phyloP scores from a whole-genome alignment of 352 stramenopile genomes.

The Pythium biforme region DNA sequence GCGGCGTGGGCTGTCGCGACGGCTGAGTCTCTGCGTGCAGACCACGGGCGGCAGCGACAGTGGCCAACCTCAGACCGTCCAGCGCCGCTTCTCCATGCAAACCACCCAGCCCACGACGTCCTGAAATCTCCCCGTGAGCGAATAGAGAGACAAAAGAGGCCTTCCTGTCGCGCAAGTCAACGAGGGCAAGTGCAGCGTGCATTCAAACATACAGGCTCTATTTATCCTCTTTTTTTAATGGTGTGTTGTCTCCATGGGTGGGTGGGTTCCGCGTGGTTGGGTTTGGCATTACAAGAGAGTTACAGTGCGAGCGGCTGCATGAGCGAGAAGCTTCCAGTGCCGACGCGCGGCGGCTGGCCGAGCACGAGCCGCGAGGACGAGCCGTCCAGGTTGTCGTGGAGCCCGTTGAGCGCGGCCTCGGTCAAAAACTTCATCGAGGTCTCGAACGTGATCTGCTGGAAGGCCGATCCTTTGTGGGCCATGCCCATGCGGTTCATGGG shows the following conservation, averaged over 20 bases:
- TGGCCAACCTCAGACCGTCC: conserved; percentile 31
- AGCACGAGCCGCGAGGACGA: conserved; percentile 95
- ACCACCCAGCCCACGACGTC: conserved; percentile 1
- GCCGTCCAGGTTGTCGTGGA: conserved; percentile 90
- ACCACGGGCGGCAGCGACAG: conserved; percentile 18
- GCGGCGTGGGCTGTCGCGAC: conserved; percentile 27
- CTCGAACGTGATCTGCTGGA: conserved; percentile 99
- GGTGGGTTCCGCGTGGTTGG: background rate
- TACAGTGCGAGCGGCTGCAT: conserved; percentile 86
- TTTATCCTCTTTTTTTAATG: conserved; percentile 11
- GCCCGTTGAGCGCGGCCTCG: conserved; percentile 90
- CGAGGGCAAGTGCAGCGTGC: background rate
- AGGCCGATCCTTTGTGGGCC: conserved; percentile 93
- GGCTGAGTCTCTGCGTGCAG: conserved; percentile 47
- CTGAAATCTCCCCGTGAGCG: background rate
- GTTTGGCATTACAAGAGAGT: conserved; percentile 5
- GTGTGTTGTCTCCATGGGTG: background rate
- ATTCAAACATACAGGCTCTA: conserved; percentile 10
- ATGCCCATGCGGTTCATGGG: conserved; percentile 98
- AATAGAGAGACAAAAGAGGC: background rate
- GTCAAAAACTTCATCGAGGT: conserved; percentile 99
- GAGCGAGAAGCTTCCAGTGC: conserved; percentile 96
- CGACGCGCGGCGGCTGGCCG: conserved; percentile 92
- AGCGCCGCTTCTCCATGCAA: conserved; percentile 48
- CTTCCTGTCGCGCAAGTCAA: too few relatives aligned